Percentiles rank a stretch among this genome's conserved stretches.
Conservation (phyloP, 106 monocot genomes). For the Acorus gramineus region DNA sequence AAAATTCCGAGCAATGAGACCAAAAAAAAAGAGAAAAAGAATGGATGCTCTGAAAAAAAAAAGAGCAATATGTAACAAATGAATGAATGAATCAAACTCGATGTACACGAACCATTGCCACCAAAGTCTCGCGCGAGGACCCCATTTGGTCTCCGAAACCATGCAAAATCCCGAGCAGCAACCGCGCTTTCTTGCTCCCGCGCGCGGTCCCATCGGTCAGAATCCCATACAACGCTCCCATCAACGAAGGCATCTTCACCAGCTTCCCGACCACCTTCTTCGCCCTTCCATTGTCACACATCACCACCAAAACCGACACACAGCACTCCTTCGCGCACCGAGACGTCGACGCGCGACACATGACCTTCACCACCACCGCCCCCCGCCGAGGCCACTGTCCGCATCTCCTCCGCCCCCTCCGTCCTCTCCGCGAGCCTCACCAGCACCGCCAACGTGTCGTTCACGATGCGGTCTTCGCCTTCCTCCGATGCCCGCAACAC, state of each 20-base stretch:
- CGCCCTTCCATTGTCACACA: slow-evolving; percentile 45
- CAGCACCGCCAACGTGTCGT: slow-evolving; percentile 40
- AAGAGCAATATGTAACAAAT: too few relatives aligned
- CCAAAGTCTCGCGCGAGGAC: background rate
- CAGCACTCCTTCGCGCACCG: slow-evolving; percentile 41
- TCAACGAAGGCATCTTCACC: slow-evolving; percentile 34
- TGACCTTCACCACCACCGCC: slow-evolving; percentile 21
- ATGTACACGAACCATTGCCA: slow-evolving; percentile 17
- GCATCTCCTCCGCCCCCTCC: slow-evolving; percentile 33
- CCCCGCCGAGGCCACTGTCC: slow-evolving; percentile 13
- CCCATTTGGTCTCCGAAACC: slow-evolving; percentile 7
- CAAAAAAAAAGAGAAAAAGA: too few relatives aligned
- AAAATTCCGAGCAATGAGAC: too few relatives aligned
- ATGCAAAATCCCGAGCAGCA: slow-evolving; percentile 39
- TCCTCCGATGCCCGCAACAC: slow-evolving; percentile 27
- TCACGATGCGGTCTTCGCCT: slow-evolving; percentile 35
- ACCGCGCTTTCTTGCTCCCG: slow-evolving; percentile 52
- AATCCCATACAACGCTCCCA: slow-evolving; percentile 43
- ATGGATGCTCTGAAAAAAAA: too few relatives aligned
- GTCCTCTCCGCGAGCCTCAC: slow-evolving; percentile 42
- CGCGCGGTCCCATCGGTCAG: slow-evolving; percentile 37
- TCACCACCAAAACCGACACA: slow-evolving; percentile 32
- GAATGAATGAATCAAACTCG: background rate
- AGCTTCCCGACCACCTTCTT: slow-evolving; percentile 17
- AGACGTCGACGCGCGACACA: slow-evolving; percentile 27